Conservation (phyloP, 768 basidiomycete genomes). For the Collybia sordida region DNA sequence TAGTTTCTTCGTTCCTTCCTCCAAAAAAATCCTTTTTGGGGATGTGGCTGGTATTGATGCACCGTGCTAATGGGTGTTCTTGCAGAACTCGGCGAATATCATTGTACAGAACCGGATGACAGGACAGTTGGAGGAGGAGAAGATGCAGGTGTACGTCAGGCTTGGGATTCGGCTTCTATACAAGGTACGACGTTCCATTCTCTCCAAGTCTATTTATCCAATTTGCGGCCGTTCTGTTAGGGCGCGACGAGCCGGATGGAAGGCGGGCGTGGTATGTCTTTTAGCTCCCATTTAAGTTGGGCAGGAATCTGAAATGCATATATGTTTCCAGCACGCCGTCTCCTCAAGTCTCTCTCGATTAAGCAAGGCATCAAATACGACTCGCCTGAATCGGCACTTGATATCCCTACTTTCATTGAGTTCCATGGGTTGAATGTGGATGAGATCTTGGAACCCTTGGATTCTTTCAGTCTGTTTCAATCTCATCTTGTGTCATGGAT, state of each 20-base stretch:
- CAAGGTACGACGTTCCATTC: constrained; percentile 46
- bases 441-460: constrained; percentile 81
- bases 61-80: background rate
- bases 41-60: too few relatives aligned
- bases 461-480: constrained; percentile 70
- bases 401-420: constrained; percentile 85
- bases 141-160: constrained; percentile 93
- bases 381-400: constrained; percentile 75
- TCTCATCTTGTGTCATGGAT: background rate
- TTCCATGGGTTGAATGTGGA: constrained; percentile 84
- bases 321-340: constrained; percentile 55
- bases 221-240: constrained; percentile 33
- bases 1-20: background rate
- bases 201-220: background rate
- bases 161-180: constrained; percentile 92
- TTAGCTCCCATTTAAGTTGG: background rate
- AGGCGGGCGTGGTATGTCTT: constrained; percentile 68
- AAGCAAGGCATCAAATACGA: constrained; percentile 97
- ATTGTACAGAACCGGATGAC: constrained; percentile 94
- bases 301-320: constrained; percentile 3
- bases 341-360: constrained; percentile 86
- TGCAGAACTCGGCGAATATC: constrained; percentile 94
- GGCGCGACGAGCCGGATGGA: constrained; percentile 89
- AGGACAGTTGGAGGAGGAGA: constrained; percentile 94
- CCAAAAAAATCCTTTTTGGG: too few relatives aligned